Conservation (phyloP, 768 basidiomycete species). For the Tephrocybe sp. region DNA sequence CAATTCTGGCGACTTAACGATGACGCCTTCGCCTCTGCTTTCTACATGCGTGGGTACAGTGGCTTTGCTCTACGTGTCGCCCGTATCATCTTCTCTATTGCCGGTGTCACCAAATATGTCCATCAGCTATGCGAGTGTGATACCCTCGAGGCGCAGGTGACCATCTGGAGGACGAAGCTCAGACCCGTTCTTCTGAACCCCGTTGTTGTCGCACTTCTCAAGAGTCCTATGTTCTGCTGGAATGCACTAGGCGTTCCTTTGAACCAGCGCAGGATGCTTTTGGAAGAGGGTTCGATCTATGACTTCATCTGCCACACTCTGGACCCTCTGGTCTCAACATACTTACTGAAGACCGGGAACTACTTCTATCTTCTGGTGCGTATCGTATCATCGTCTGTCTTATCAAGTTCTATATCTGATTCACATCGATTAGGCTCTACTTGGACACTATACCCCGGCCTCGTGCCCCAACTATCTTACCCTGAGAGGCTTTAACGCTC, state of each 20-base stretch:
- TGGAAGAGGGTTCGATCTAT: conserved; percentile 49
- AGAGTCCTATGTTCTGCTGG: conserved; percentile 65
- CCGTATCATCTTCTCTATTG: conserved; percentile 54
- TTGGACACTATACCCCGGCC: conserved; percentile 55
- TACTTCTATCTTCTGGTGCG: conserved; percentile 64
- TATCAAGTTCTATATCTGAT: not conserved
- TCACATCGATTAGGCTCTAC: conserved; percentile 32
- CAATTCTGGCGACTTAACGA: conserved; percentile 75
- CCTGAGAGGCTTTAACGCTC: conserved; percentile 53
- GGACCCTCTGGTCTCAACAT: conserved; percentile 45
- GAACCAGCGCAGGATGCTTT: conserved; percentile 64
- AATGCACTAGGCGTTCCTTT: conserved; percentile 76
- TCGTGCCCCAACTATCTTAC: conserved; percentile 70
- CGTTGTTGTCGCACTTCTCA: conserved; percentile 54
- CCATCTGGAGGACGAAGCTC: conserved; percentile 61
- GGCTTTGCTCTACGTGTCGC: conserved; percentile 68
- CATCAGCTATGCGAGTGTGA: conserved; percentile 52
- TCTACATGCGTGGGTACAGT: conserved; percentile 70
- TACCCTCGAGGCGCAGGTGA: conserved; percentile 57
- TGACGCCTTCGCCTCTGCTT: conserved; percentile 49
- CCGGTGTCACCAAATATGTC: conserved; percentile 57
- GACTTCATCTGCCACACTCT: conserved; percentile 54
- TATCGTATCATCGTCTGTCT: not conserved
- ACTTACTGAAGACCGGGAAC: conserved; percentile 60
- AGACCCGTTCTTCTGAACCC: conserved; percentile 62